Evolutionary conservation across 352 stramenopile genomes (phyloP), one percentile per base, ranked within the genome.

Genomic region (Globisporangium uncinulatum): DNA sequence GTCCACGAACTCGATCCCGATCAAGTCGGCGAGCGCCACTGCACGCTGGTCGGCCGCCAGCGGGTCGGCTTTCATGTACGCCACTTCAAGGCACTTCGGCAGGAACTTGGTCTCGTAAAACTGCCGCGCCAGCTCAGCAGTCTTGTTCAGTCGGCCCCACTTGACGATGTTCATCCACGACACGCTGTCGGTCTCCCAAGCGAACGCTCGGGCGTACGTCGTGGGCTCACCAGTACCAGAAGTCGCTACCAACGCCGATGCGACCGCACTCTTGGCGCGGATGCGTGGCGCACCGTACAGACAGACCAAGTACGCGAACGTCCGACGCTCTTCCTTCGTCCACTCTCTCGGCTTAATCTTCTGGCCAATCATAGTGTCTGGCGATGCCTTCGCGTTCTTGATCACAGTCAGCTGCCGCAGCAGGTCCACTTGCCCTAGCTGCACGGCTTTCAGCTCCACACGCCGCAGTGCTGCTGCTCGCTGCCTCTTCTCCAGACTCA

Each of bases 1-100:
- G 54, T 95, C 86, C 11, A 95, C 83, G 54, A 92, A 95, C 57
- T 93, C 80, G 43, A 95, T 89, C 31, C 85, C 86, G 20, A 94
- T 86, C 11, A 92, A 63, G 61, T 92, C 80, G 5, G 82, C 75
- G 17, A 92, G 56, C 6, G 83, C 80, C 47, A 87, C 66, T 1
- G 83, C 77, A 24, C 84, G 81, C 59, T 94, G 84, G 53, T 94
- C 84, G 5, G 79, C 78, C 1, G 73, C 82, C 7, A 94, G 68
- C 10, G 82, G 84, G 51, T 94, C 84, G 6, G 85, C 81, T 48
- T 86, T 85, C 77, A 94, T 91, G 19, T 70, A 69, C 1, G 84
- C 84, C 48, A 94, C 79, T 54, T 94, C 84, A 34, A 66, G 66
- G 36, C 84, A 94, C 58, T 87, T 89, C 3, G 77, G 70, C 43